A percentile compares a stretch with the other conserved stretches of the same genome.
Conservation (phyloP, 1,284 basidiomycete genomes). For the Fomitopsis schrenkii region DNA sequence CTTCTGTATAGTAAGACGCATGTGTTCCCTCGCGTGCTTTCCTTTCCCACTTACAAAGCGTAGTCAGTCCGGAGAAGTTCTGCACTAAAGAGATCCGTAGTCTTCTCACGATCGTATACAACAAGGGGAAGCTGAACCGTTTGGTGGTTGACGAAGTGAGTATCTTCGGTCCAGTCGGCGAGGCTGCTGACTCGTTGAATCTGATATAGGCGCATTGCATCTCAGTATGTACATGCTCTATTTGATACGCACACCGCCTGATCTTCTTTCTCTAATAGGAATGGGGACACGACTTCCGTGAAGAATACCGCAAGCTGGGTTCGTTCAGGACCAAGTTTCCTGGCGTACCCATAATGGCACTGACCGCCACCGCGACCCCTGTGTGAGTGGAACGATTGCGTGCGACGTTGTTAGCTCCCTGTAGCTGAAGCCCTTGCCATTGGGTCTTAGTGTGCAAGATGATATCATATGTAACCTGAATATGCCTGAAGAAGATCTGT, state of each 20-base stretch:
- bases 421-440: too few relatives aligned
- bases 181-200: neutral
- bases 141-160: slow-evolving; percentile 79
- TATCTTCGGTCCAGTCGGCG: neutral
- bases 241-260: neutral
- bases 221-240: slow-evolving; percentile 43
- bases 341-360: slow-evolving; percentile 76
- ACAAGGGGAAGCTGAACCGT: slow-evolving; percentile 56
- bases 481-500: slow-evolving; percentile 54
- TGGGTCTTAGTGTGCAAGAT: slow-evolving; percentile 44
- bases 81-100: slow-evolving; percentile 49
- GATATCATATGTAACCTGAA: slow-evolving; percentile 68
- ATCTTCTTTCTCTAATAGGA: slow-evolving; percentile 43
- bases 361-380: slow-evolving; percentile 75
- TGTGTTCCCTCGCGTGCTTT: too few relatives aligned
- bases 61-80: slow-evolving; percentile 76
- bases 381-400: slow-evolving; percentile 23
- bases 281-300: slow-evolving; percentile 82
- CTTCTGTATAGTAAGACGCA: slow-evolving; percentile 65
- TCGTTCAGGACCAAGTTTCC: slow-evolving; percentile 66
- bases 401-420: too few relatives aligned
- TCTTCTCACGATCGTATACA: slow-evolving; percentile 48
- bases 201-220: slow-evolving; percentile 73
- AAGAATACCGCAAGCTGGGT: slow-evolving; percentile 70
- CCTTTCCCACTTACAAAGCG: neutral